phyloP scores from a whole-genome alignment of 768 basidiomycete species.

The Tricholoma matsutake region DNA sequence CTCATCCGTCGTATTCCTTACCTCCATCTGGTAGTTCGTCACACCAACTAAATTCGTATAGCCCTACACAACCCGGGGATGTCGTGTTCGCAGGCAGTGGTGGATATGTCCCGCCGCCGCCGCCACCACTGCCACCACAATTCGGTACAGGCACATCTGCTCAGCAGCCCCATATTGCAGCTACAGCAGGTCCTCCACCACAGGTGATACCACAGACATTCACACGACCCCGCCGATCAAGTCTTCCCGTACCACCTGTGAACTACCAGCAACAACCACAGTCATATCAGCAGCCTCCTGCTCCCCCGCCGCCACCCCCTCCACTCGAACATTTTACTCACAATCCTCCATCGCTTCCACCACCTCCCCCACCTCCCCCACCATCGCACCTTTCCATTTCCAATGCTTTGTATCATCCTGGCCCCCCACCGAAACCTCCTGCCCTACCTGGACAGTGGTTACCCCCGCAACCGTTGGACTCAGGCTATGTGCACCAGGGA shows the following conservation, averaged over 20 bases:
- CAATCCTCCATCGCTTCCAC: slow-evolving; percentile 30
- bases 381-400: slow-evolving; percentile 3
- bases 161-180: slow-evolving; percentile 16
- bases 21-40: slow-evolving; percentile 23
- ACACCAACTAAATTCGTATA: slow-evolving; percentile 25
- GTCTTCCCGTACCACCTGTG: slow-evolving; percentile 49
- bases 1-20: slow-evolving; percentile 28
- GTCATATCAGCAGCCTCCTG: slow-evolving; percentile 27
- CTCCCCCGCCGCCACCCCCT: slow-evolving; percentile 37
- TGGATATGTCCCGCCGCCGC: slow-evolving; percentile 32
- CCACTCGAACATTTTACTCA: slow-evolving; percentile 22
- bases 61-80: slow-evolving; percentile 21
- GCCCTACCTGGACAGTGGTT: slow-evolving; percentile 34
- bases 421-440: slow-evolving; percentile 41
- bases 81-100: slow-evolving; percentile 23
- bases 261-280: slow-evolving; percentile 34
- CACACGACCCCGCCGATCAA: slow-evolving; percentile 39
- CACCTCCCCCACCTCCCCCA: slow-evolving; percentile 35
- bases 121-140: slow-evolving; percentile 28
- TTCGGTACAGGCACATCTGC: slow-evolving; percentile 16
- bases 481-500: slow-evolving; percentile 28
- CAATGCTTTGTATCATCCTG: slow-evolving; percentile 31
- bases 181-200: slow-evolving; percentile 23
- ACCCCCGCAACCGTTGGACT: slow-evolving; percentile 19
- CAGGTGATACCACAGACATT: slow-evolving; percentile 31